These are phyloP conservation scores for Fusarium piperis DNA, from an alignment of 2,329 filamentous ascomycete genomes.

Conservation along the genomic window DNA sequence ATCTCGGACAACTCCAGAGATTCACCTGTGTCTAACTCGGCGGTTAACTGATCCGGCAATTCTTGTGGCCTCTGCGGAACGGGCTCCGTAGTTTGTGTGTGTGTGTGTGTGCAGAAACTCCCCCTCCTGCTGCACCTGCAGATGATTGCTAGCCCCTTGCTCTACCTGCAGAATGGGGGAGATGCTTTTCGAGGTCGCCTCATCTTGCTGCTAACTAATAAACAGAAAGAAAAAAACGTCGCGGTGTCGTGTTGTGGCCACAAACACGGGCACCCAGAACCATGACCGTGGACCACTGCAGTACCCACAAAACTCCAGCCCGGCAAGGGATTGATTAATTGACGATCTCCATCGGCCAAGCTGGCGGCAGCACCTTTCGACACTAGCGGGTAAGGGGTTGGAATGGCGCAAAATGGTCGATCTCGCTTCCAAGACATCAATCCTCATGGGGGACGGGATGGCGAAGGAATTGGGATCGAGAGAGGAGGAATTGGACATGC, in stretches of 20 bases:
- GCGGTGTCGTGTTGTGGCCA: conserved; percentile 9
- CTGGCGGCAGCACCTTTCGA: conserved; percentile 26
- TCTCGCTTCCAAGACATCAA: conserved; percentile 4
- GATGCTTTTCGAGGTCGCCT: neutral
- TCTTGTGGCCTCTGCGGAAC: neutral
- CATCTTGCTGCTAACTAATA: neutral
- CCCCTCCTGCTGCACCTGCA: neutral
- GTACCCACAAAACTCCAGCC: conserved; percentile 29
- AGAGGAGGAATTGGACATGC: neutral
- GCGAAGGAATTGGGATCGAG: neutral
- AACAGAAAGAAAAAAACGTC: neutral
- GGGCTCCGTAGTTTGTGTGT: neutral
- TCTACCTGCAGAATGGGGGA: neutral
- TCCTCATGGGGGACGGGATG: neutral
- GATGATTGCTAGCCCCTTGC: neutral
- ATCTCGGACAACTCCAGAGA: conserved; percentile 29
- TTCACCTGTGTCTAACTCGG: conserved; percentile 12
- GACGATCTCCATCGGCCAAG: conserved; percentile 34
- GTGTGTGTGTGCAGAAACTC: conserved; percentile 4
- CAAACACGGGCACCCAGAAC: neutral
- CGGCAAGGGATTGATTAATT: conserved; percentile 26
- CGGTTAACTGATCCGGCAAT: neutral
- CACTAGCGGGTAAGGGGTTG: conserved; percentile 23
- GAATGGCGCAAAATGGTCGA: conserved; percentile 19
- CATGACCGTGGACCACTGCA: neutral